Base-by-base conservation (phyloP, 2,329 filamentous ascomycete genomes). In the Cladobotryum protrusum region DNA sequence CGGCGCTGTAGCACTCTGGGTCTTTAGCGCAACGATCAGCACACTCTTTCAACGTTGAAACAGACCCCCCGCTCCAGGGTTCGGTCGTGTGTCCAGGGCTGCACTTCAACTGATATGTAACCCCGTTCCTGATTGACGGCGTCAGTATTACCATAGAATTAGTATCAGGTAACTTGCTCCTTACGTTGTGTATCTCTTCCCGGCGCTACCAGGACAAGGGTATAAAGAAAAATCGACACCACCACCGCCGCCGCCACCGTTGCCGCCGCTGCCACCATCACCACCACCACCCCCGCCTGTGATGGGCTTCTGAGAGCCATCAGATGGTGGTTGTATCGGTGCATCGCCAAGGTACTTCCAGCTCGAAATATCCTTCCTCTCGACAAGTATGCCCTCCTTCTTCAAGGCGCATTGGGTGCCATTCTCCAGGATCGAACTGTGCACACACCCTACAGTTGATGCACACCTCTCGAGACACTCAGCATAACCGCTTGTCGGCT, bases 71-170 rank as follows among this genome's bases (percentile, higher is more conserved):
- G 14, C 15, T 45, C 47, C 24, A 50, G 34, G 42, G 39, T 5
- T 19, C 36, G 3, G 13, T 3, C 17, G 5, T 18, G 41, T 47
- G 43, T 14, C 51, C 48, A 4, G 41, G 47, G 48, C 32, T 40
- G 32, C 51, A 53, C 14, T 47, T 33, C 20, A 53, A n/a, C 48
- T 53, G 44, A 20, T 50, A 53, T 13, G 44, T 53, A 15, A 45
- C 48, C 9, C 41, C 51, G 17, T 44, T 50, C 2, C 44, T 45
- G 20, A 3, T 5, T n/a, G 13, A 8, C 17, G 24, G 24, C 3
- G 33, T 46, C 9, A 47, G 45, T 20, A 29, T 5, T 20, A n/a
- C 35, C 11, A 8, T 29, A 29, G 2, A 6, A 2, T 29, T 2
- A 29, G 6, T 9, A 4, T 29, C 24, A 29, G n/a, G 35, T 3